Evolutionary conservation across 345 rosid genomes (phyloP).

Genomic region (Pseudoturritis turrita): DNA sequence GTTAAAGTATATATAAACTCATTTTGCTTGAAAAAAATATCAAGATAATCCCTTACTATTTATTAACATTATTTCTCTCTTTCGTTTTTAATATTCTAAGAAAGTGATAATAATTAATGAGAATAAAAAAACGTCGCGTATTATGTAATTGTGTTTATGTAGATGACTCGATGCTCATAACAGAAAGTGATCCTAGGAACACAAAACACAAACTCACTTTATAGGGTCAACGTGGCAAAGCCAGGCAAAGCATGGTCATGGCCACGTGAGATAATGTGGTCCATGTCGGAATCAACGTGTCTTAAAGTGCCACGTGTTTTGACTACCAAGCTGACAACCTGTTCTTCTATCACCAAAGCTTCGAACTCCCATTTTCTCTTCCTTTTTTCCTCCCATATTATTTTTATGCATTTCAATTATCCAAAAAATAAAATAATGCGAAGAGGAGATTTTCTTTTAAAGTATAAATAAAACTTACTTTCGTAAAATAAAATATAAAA

Average conservation of each 20-base stretch:
- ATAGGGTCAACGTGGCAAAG: constrained; percentile 24
- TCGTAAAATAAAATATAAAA: too few species aligned
- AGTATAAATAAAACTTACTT: too few species aligned
- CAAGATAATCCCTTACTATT: too few species aligned
- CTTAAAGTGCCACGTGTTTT: constrained; percentile 20
- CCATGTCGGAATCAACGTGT: constrained; percentile 24
- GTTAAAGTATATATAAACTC: too few species aligned
- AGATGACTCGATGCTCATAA: constrained; percentile 4
- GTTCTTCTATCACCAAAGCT: constrained; percentile 11
- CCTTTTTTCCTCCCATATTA: neutral
- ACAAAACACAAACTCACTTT: constrained; percentile 25
- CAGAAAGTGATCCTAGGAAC: constrained; percentile 28
- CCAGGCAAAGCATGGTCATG: constrained; percentile 27
- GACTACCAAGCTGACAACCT: constrained; percentile 18
- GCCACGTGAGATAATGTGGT: constrained; percentile 33
- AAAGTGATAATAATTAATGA: neutral
- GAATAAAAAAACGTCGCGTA: constrained; percentile 2
- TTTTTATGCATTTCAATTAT: neutral
- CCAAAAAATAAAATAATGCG: too few species aligned
- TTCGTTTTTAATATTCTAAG: neutral
- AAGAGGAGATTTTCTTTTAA: too few species aligned
- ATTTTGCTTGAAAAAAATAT: too few species aligned
- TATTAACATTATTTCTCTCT: too few species aligned
- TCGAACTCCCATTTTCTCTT: neutral
- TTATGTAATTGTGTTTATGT: constrained; percentile 15